phyloP scores from a whole-genome alignment of 345 rosid genomes.

The Pugionium cornutum region DNA sequence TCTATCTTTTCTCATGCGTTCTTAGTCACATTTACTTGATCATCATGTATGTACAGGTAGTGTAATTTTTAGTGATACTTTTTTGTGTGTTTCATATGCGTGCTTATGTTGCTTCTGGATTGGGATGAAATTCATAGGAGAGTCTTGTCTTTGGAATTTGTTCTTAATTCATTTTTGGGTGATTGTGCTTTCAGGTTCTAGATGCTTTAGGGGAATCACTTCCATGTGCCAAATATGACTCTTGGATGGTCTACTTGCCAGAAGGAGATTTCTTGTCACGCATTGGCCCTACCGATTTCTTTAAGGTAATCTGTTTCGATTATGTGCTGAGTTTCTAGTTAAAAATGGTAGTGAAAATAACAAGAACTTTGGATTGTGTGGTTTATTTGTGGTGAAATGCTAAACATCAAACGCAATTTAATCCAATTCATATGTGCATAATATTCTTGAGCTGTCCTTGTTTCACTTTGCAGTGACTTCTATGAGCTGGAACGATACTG shows the following conservation, averaged over 20 bases:
- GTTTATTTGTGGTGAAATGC: background rate
- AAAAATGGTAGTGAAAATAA: background rate
- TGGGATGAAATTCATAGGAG: background rate
- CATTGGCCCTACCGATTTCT: conserved; percentile 90
- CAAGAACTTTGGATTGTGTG: background rate
- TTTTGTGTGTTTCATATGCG: background rate
- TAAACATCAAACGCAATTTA: background rate
- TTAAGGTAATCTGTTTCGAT: conserved; percentile 54
- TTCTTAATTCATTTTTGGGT: conserved; percentile 9
- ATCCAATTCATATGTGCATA: background rate
- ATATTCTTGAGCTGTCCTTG: background rate
- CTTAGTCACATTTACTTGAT: background rate
- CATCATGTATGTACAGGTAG: background rate
- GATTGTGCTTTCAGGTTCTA: conserved; percentile 58
- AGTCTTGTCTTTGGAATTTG: conserved; percentile 2
- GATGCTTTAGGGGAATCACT: conserved; percentile 89
- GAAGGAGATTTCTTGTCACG: conserved; percentile 91
- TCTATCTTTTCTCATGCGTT: background rate
- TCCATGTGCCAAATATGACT: conserved; percentile 81
- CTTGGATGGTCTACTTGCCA: conserved; percentile 96
- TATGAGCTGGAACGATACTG: conserved; percentile 1
- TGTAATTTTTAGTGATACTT: too few relatives aligned
- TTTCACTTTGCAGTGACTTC: background rate
- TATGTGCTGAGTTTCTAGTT: background rate
- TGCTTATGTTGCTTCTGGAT: background rate